These are phyloP conservation scores for Baeospora myosura DNA, from an alignment of 1,284 basidiomycete species.

Conservation along the genomic window DNA sequence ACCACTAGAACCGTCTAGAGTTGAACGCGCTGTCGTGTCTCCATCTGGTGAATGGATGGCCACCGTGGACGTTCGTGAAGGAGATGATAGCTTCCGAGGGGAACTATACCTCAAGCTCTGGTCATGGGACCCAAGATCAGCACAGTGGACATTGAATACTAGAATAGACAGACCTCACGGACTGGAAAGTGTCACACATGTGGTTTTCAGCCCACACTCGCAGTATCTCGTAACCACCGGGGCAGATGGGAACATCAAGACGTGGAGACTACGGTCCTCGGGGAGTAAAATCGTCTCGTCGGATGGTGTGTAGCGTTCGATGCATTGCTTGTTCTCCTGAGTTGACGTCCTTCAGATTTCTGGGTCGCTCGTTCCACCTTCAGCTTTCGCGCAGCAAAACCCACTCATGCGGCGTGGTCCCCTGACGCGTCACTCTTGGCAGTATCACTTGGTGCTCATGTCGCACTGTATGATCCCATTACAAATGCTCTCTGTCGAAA, in stretches of 20 bases:
- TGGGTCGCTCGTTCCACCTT: conserved; percentile 75
- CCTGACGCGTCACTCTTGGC: conserved; percentile 83
- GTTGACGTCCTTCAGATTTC: conserved; percentile 42
- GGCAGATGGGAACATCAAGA: conserved; percentile 61
- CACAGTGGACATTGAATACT: conserved; percentile 75
- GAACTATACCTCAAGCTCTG: conserved; percentile 89
- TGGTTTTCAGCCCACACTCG: conserved; percentile 58
- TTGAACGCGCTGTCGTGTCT: conserved; percentile 68
- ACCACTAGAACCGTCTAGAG: conserved; percentile 68
- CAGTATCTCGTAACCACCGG: conserved; percentile 57
- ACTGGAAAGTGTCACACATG: conserved; percentile 50
- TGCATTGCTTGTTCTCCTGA: conserved; percentile 10
- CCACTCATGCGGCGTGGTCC: conserved; percentile 71
- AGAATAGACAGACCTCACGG: conserved; percentile 89
- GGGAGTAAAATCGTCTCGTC: conserved; percentile 32
- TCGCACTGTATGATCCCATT: conserved; percentile 74
- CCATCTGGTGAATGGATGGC: conserved; percentile 85
- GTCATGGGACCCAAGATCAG: conserved; percentile 65
- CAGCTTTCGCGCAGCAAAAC: conserved; percentile 60
- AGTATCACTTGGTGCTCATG: conserved; percentile 59
- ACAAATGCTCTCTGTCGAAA: conserved; percentile 62
- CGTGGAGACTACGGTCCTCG: conserved; percentile 54
- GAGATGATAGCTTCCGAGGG: conserved; percentile 51
- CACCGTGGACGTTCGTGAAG: conserved; percentile 76
- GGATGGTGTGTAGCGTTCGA: conserved; percentile 36